Base-by-base conservation (phyloP, 2,329 filamentous ascomycete genomes). In the Arthrobotrys sinensis region DNA sequence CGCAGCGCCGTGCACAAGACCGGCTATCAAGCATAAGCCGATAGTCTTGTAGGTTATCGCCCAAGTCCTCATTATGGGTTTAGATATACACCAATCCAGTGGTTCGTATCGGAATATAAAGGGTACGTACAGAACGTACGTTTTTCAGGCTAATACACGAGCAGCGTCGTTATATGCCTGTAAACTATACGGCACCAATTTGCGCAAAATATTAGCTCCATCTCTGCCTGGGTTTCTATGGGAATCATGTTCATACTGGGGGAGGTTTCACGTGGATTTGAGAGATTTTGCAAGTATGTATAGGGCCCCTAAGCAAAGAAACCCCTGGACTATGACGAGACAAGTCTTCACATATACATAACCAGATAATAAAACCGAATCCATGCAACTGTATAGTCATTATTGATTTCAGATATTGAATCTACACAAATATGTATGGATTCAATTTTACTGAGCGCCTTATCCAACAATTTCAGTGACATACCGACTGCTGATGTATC, bases 401-500 rank as follows among this genome's bases (percentile, higher is more conserved):
- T n/a, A n/a, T n/a, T n/a, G n/a, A n/a, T n/a, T n/a, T n/a, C n/a
- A n/a, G n/a, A n/a, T n/a, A n/a, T n/a, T n/a, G n/a, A n/a, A n/a
- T n/a, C n/a, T n/a, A n/a, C n/a, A n/a, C n/a, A n/a, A n/a, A n/a
- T n/a, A n/a, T n/a, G n/a, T n/a, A n/a, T n/a, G n/a, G n/a, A n/a
- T n/a, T n/a, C n/a, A n/a, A n/a, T n/a, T n/a, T n/a, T n/a, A n/a
- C n/a, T n/a, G n/a, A n/a, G n/a, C n/a, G n/a, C n/a, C 24, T 28
- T 28, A 28, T 4, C 4, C 24, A 28, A 28, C 24, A 28, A 45
- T 45, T 10, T 45, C 7, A 45, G 43, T 45, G 7, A 53, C 48
- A n/a, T 55, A 67, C 64, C 46, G 12, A 53, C 46, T 5, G 79
- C 64, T 1, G 70, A 66, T 12, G 63, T 76, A 16, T 80, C 69